Conservation (phyloP, 2,329 filamentous ascomycete genomes). For the Aspergillus texensis region DNA sequence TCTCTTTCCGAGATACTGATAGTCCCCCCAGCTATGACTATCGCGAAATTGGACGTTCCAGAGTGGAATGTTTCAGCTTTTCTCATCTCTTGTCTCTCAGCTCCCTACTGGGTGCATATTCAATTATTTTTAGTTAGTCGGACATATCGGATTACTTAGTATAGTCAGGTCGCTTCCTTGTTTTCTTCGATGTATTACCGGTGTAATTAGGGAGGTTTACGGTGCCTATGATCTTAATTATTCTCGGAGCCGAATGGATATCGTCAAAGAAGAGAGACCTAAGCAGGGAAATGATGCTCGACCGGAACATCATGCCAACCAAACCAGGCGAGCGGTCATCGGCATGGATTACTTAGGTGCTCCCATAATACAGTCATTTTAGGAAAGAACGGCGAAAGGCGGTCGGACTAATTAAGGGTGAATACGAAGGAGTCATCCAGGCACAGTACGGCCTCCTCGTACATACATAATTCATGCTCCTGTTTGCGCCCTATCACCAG, state of each 20-base stretch:
- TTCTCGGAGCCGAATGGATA: not conserved
- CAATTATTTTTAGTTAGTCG: not conserved
- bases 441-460: not conserved
- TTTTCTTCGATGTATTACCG: not conserved
- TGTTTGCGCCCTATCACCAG: not conserved
- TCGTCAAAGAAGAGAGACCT: too few species aligned
- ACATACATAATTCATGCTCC: not conserved
- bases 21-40: not conserved
- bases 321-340: not conserved
- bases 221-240: not conserved
- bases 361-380: not conserved
- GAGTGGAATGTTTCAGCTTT: not conserved
- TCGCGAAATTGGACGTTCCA: not conserved
- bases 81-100: not conserved
- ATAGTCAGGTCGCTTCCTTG: not conserved
- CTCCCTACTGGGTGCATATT: not conserved
- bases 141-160: too few species aligned
- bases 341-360: not conserved
- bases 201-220: too few species aligned
- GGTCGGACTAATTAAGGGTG: not conserved
- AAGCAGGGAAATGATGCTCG: not conserved
- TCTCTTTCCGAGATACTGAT: constrained; percentile 3
- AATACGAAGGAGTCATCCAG: not conserved
- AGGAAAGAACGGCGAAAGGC: not conserved
- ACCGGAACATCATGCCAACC: not conserved